Conservation (phyloP, 345 rosid species). For the Rubroshorea leprosula region DNA sequence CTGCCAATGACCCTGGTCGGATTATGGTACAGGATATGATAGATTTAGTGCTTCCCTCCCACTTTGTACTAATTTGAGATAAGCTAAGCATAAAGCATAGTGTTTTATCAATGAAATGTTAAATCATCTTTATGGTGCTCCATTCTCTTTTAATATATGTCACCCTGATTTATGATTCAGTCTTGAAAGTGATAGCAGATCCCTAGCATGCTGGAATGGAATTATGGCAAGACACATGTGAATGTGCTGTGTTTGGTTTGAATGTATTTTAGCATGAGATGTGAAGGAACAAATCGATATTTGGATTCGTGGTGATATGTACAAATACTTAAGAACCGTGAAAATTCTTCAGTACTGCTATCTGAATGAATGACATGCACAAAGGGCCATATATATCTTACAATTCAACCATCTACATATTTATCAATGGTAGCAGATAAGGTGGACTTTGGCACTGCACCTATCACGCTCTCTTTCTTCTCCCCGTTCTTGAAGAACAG, state of each 20-base stretch:
- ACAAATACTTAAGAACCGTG: too few species aligned
- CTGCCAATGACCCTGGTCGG: slow-evolving; percentile 26
- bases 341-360: too few species aligned
- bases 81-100: slow-evolving; percentile 46
- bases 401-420: slow-evolving; percentile 38
- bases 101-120: slow-evolving; percentile 43
- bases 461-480: slow-evolving; percentile 69
- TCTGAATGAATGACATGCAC: too few species aligned
- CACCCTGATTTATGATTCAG: slow-evolving; percentile 1
- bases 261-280: too few species aligned
- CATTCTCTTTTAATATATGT: slow-evolving; percentile 20
- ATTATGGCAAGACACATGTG: not conserved
- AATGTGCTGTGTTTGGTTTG: too few species aligned
- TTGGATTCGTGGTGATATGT: too few species aligned
- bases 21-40: slow-evolving; percentile 18
- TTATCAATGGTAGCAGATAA: slow-evolving; percentile 52
- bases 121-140: slow-evolving; percentile 27
- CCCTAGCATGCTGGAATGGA: not conserved
- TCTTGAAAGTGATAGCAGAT: not conserved
- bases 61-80: slow-evolving; percentile 47
- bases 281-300: too few species aligned
- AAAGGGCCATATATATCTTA: too few species aligned
- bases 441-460: slow-evolving; percentile 75
- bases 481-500: slow-evolving; percentile 65
- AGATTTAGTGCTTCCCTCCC: slow-evolving; percentile 26